Conservation (phyloP, 805 yeast genomes). For the Metschnikowia baotianmanensis region DNA sequence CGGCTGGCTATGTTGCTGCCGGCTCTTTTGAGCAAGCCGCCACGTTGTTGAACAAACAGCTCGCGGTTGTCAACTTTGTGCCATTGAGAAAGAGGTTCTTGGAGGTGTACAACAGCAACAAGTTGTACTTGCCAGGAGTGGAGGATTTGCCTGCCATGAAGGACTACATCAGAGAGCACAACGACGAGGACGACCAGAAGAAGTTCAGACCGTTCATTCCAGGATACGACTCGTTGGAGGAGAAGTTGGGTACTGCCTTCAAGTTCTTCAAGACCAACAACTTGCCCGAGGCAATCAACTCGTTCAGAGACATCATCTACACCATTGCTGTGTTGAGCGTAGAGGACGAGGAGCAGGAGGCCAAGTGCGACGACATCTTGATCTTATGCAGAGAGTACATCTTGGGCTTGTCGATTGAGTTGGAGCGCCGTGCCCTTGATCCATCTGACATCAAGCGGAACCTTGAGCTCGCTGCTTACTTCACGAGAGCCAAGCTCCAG, state of each 20-base stretch:
- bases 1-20: conserved; percentile 92
- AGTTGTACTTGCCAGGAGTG: conserved; percentile 70
- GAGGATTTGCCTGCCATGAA: conserved; percentile 71
- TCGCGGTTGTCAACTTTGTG: conserved; percentile 82
- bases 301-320: conserved; percentile 79
- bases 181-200: conserved; percentile 51
- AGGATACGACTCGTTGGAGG: conserved; percentile 65
- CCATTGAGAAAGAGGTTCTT: conserved; percentile 82
- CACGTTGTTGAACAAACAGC: conserved; percentile 83
- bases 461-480: conserved; percentile 93
- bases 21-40: conserved; percentile 97
- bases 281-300: conserved; percentile 72
- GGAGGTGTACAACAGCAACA: conserved; percentile 79
- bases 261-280: conserved; percentile 80
- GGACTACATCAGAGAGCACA: conserved; percentile 64
- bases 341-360: conserved; percentile 69
- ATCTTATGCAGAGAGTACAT: conserved; percentile 84
- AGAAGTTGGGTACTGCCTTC: conserved; percentile 69
- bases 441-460: conserved; percentile 75
- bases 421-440: conserved; percentile 79
- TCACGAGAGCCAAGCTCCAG: conserved; percentile 80
- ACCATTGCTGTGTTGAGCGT: conserved; percentile 71
- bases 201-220: conserved; percentile 65
- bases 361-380: conserved; percentile 68
- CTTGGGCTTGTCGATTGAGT: conserved; percentile 86